Percentiles rank a stretch among this genome's conserved stretches.
phyloP scores from a whole-genome alignment of 352 stramenopile species.

The Globisporangium radiosum region DNA sequence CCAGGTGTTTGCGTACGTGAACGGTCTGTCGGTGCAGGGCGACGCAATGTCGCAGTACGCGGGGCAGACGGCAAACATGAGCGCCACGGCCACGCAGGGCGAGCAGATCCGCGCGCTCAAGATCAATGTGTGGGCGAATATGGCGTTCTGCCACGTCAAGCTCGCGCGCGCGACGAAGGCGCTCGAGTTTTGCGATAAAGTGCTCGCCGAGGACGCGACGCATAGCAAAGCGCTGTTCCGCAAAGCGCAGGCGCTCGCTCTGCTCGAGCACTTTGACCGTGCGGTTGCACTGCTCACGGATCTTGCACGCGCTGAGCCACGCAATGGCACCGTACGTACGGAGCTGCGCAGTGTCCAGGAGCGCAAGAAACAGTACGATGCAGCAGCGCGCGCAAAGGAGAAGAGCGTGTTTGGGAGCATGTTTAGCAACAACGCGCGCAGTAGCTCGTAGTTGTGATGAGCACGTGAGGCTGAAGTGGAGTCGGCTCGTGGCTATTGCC shows the following conservation, averaged over 20 bases:
- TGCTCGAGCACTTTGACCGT: slow-evolving; percentile 48
- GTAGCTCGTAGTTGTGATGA: slow-evolving; percentile 5
- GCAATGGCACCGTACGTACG: slow-evolving; percentile 54
- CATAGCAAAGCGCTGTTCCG: slow-evolving; percentile 81
- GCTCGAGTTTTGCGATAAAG: slow-evolving; percentile 67
- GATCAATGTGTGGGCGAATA: slow-evolving; percentile 71
- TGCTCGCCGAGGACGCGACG: slow-evolving; percentile 48
- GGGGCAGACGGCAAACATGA: slow-evolving; percentile 33
- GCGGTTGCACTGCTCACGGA: slow-evolving; percentile 47
- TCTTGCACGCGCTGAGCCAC: slow-evolving; percentile 54
- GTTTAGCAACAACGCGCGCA: slow-evolving; percentile 33
- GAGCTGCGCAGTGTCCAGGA: slow-evolving; percentile 53
- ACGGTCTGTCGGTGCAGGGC: slow-evolving; percentile 62
- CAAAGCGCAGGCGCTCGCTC: slow-evolving; percentile 65
- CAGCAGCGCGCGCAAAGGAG: slow-evolving; percentile 45
- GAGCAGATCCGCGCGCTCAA: slow-evolving; percentile 58
- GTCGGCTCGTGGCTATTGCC: background rate
- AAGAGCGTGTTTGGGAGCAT: slow-evolving; percentile 66
- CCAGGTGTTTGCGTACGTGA: slow-evolving; percentile 78
- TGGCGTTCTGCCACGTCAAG: slow-evolving; percentile 79
- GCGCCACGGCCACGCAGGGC: slow-evolving; percentile 41
- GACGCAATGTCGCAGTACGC: slow-evolving; percentile 79
- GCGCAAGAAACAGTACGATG: slow-evolving; percentile 49
- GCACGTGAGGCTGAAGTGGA: background rate
- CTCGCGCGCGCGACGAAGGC: slow-evolving; percentile 40